Evolutionary conservation across 73 alveolate genomes (phyloP), one percentile per base, ranked within the genome.

Genomic region (Paraurostyla sp.): DNA sequence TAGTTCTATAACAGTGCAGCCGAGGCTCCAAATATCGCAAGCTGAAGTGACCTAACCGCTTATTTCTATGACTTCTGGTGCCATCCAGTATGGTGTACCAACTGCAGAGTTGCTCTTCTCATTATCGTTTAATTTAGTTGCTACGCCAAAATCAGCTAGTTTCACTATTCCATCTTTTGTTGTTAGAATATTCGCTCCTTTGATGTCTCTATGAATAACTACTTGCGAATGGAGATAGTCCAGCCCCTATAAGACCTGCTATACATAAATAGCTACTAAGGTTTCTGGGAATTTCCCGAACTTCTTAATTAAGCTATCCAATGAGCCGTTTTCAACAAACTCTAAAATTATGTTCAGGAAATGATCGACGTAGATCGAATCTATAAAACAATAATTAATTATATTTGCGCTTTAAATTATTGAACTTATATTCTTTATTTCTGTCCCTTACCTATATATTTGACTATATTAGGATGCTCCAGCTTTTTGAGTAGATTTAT

Each of bases 81-180:
- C 99, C 99, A 98, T 98, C 98, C 99, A 98, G 87, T 97, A 97
- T 25, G 99, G 99, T 49, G 99, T 97, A 0, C 99, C 99, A 46
- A 94, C 99, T 49, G 92, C 82, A 32, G 99, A 94, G 88, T 90
- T 95, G 63, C 96, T 97, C 87, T 96, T 93, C 38, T 93, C 97
- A 63, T 95, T 92, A 52, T 95, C 99, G 45, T 90, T 91, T 49
- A 98, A 68, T 33, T 84, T 92, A 32, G 97, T 97, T 27, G 99
- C 98, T 54, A 97, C 99, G 30, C 99, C 99, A 90, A 98, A 98
- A 89, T 98, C 99, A 15, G 99, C 99, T 56, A 97, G 82, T 78
- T 97, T 97, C 46, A 98, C 96, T 7, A 93, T 91, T 11, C 99
- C 99, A 63, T 98, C 98, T 91, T 98, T 97, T 20, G 99, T 97